Percentiles rank a stretch among this genome's conserved stretches.
phyloP scores from a whole-genome alignment of 139 green algal species.

The Helicosporidium sp. region DNA sequence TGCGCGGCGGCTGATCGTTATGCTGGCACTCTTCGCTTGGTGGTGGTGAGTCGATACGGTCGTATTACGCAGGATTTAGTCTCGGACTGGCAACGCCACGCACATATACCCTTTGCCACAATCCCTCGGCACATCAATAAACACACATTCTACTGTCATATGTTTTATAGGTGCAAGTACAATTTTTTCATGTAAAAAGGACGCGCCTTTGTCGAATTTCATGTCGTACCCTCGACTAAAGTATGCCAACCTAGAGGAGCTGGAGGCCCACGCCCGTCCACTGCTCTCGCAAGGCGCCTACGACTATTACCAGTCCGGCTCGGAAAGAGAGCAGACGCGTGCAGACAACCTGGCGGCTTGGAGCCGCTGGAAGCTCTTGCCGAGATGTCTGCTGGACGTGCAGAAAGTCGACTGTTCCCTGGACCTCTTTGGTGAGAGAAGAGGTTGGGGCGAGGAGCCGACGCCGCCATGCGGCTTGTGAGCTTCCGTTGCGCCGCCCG shows the following conservation, averaged over 20 bases:
- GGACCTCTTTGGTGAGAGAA: constrained; percentile 18
- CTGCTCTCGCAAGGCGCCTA: constrained; percentile 9
- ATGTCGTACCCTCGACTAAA: not conserved
- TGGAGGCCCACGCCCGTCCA: constrained; percentile 11
- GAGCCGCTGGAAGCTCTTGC: constrained; percentile 30
- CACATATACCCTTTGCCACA: too few relatives aligned
- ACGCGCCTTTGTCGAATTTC: too few relatives aligned
- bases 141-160: too few relatives aligned
- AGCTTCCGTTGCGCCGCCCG: too few relatives aligned
- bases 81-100: too few relatives aligned
- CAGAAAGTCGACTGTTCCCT: constrained; percentile 20
- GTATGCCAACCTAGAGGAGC: constrained; percentile 2
- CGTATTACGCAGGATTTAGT: too few relatives aligned
- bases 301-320: constrained; percentile 29
- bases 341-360: constrained; percentile 27
- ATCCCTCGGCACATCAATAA: too few relatives aligned
- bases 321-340: constrained; percentile 24
- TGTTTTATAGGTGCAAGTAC: too few relatives aligned
- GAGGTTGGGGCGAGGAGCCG: not conserved
- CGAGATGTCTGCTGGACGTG: constrained; percentile 40
- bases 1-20: too few relatives aligned
- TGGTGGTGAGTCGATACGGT: too few relatives aligned
- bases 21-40: too few relatives aligned
- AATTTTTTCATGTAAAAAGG: too few relatives aligned
- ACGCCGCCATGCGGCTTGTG: not conserved